phyloP scores from a whole-genome alignment of 2,329 filamentous ascomycete genomes.

The Endoconidiophora laricicola region DNA sequence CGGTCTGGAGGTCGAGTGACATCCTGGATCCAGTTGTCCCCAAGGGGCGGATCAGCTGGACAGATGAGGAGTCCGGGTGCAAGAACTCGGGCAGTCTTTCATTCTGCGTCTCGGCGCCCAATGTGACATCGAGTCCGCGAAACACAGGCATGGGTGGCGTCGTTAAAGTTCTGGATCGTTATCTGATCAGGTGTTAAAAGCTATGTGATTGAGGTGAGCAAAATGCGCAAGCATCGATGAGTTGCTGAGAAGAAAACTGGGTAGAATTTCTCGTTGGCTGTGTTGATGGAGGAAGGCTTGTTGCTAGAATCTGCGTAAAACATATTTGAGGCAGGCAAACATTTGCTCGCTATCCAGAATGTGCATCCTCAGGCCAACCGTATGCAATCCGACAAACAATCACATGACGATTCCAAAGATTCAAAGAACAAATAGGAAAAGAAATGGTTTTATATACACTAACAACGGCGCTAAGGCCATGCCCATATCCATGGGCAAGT shows the following conservation, averaged over 20 bases:
- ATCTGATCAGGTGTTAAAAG: not conserved
- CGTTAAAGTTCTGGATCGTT: not conserved
- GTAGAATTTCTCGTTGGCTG: not conserved
- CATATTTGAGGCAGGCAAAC: too few species aligned
- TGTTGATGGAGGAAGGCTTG: not conserved
- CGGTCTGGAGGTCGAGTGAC: constrained; percentile 12
- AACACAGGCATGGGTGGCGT: constrained; percentile 29
- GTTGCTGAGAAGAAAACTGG: not conserved
- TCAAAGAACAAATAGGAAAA: not conserved
- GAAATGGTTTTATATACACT: constrained; percentile 10
- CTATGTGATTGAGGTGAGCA: too few species aligned
- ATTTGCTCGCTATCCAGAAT: too few species aligned
- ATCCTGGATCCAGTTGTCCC: not conserved
- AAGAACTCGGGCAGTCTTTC: constrained; percentile 34
- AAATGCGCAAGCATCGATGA: not conserved
- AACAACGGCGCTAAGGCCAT: constrained; percentile 10
- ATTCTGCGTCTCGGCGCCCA: constrained; percentile 23
- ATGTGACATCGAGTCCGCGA: constrained; percentile 30
- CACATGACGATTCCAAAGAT: not conserved
- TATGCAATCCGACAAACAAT: too few species aligned
- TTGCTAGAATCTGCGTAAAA: not conserved
- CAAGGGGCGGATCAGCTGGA: constrained; percentile 17
- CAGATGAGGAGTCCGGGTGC: constrained; percentile 34
- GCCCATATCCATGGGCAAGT: constrained; percentile 12
- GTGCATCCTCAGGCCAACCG: too few species aligned